Percentiles rank a stretch among this genome's conserved stretches.
Evolutionary conservation across 345 rosid genomes (phyloP).

Genomic region (Anastatica hierochuntica): DNA sequence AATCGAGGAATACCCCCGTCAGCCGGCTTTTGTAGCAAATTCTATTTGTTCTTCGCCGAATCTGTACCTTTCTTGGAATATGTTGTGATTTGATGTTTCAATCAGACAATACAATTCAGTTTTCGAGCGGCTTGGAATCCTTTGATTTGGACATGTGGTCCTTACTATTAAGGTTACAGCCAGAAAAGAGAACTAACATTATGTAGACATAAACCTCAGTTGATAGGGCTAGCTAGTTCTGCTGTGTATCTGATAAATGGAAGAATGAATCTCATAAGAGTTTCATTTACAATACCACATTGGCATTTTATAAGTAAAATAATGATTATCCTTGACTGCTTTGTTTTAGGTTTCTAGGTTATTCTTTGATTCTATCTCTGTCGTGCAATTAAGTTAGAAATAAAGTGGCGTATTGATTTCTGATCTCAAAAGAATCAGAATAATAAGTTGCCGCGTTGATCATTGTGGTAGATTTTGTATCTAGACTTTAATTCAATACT

Average conservation of each 20-base stretch:
- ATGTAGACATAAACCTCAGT: background rate
- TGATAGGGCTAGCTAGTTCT: background rate
- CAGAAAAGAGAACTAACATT: background rate
- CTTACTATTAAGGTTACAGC: background rate
- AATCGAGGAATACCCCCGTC: too few species aligned
- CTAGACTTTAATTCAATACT: background rate
- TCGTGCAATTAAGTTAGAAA: background rate
- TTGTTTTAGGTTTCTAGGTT: background rate
- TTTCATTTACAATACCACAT: too few species aligned
- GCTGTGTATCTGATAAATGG: background rate
- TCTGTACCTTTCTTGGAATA: too few species aligned
- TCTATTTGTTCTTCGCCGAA: too few species aligned
- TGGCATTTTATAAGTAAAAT: too few species aligned
- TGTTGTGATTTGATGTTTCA: background rate
- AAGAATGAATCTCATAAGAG: background rate
- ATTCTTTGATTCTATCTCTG: background rate
- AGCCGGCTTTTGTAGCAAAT: too few species aligned
- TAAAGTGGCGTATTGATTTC: background rate
- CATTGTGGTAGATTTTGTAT: background rate
- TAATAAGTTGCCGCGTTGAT: background rate
- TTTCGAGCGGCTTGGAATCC: background rate
- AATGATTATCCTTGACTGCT: too few species aligned
- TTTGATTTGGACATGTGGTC: background rate
- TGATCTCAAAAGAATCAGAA: background rate
- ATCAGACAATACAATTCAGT: background rate